These are phyloP conservation scores for Sporisorium iseilematis-ciliati DNA, from an alignment of 1,284 basidiomycete species.

Conservation along the genomic window DNA sequence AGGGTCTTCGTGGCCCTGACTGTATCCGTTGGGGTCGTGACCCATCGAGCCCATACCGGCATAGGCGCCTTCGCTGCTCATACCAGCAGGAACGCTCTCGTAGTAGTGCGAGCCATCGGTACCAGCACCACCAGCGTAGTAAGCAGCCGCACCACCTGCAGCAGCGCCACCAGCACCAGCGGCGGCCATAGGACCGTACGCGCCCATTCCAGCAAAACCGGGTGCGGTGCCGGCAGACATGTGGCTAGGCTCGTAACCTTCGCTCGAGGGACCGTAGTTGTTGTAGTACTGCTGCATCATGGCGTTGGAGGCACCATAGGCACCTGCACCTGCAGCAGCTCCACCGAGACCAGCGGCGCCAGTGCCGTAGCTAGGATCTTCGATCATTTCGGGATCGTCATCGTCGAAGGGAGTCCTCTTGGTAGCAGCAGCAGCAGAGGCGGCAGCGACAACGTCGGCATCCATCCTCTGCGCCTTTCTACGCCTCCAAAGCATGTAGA, in stretches of 20 bases:
- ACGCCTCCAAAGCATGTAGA: conserved; percentile 63
- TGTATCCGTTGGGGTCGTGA: conserved; percentile 42
- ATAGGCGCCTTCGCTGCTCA: conserved; percentile 28
- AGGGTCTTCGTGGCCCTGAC: conserved; percentile 38
- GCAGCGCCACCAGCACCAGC: conserved; percentile 57
- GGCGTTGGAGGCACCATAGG: conserved; percentile 42
- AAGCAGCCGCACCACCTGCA: conserved; percentile 52
- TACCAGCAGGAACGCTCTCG: conserved; percentile 39
- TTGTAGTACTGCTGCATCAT: conserved; percentile 57
- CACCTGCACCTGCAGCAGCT: conserved; percentile 42
- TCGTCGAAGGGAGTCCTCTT: conserved; percentile 68
- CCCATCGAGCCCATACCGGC: conserved; percentile 34
- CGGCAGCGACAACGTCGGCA: conserved; percentile 68
- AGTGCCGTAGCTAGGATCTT: conserved; percentile 56
- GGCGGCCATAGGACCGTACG: conserved; percentile 60
- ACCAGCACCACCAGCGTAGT: conserved; percentile 37
- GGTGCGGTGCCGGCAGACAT: conserved; percentile 58
- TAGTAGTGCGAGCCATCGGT: conserved; percentile 54
- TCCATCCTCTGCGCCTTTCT: conserved; percentile 67
- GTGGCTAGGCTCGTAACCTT: conserved; percentile 62
- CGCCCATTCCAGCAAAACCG: conserved; percentile 63
- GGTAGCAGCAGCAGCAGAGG: conserved; percentile 67
- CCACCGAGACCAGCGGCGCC: conserved; percentile 28
- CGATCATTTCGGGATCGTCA: conserved; percentile 69
- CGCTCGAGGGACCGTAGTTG: conserved; percentile 42